Conservation (phyloP, 169 alveolate species). For the Plasmodium falciparum region DNA sequence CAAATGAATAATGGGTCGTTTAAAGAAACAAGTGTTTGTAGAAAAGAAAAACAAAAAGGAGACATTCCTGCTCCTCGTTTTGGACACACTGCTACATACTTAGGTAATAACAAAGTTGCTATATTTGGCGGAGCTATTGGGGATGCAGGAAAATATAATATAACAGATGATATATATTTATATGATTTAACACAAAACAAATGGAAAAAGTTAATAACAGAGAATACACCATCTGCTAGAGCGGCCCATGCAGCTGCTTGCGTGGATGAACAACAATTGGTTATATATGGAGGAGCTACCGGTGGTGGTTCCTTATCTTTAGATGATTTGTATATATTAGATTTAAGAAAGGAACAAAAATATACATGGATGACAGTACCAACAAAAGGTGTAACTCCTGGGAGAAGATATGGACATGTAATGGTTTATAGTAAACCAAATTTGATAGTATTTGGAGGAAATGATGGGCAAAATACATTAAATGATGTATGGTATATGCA, state of each 20-base stretch:
- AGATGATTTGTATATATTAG: constrained; percentile 96
- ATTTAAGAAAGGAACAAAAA: constrained; percentile 94
- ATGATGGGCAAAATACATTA: constrained; percentile 95
- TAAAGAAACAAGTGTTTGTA: constrained; percentile 73
- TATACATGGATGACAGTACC: constrained; percentile 98
- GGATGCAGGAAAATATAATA: constrained; percentile 97
- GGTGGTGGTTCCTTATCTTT: constrained; percentile 99
- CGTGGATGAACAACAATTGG: constrained; percentile 96
- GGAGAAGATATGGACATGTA: constrained; percentile 99
- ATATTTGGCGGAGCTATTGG: constrained; percentile 97
- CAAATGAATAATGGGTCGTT: constrained; percentile 77
- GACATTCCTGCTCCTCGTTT: constrained; percentile 97
- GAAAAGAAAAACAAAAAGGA: constrained; percentile 90
- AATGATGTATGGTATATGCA: constrained; percentile 98
- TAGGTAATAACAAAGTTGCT: constrained; percentile 92
- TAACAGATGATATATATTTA: constrained; percentile 97
- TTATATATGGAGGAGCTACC: constrained; percentile 99
- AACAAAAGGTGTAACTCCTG: constrained; percentile 98
- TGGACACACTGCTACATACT: constrained; percentile 97
- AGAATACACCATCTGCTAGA: constrained; percentile 96
- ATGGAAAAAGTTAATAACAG: constrained; percentile 92
- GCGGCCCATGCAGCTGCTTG: constrained; percentile 99
- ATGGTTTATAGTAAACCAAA: constrained; percentile 97
- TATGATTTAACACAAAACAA: constrained; percentile 90
- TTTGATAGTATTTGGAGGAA: constrained; percentile 98